phyloP scores from a whole-genome alignment of 768 basidiomycete genomes.

The Imleria badia region DNA sequence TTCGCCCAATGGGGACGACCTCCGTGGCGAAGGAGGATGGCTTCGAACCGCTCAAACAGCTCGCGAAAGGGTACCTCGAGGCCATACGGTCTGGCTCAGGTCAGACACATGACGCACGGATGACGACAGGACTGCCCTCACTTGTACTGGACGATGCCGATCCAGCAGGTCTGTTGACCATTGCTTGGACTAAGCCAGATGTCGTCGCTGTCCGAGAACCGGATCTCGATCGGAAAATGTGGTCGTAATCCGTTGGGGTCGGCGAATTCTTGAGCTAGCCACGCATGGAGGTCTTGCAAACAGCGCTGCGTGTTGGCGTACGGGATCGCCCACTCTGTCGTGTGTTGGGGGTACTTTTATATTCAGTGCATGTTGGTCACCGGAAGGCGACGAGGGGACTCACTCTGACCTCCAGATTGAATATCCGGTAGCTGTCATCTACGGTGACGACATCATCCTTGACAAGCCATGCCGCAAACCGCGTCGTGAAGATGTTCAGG shows the following conservation, averaged over 20 bases:
- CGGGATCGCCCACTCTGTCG: constrained; percentile 94
- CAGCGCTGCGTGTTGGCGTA: constrained; percentile 63
- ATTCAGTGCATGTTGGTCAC: constrained; percentile 2
- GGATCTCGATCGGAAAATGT: constrained; percentile 92
- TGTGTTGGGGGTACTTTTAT: constrained; percentile 76
- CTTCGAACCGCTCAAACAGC: constrained; percentile 75
- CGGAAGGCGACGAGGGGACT: constrained; percentile 31
- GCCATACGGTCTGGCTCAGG: constrained; percentile 70
- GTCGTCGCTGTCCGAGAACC: constrained; percentile 85
- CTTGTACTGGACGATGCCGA: constrained; percentile 98
- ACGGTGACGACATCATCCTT: constrained; percentile 55
- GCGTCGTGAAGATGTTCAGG: constrained; percentile 63
- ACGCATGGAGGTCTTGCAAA: constrained; percentile 66
- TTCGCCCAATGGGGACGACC: constrained; percentile 98
- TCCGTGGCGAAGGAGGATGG: constrained; percentile 61
- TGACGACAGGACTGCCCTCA: constrained; percentile 39
- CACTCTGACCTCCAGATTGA: constrained; percentile 93
- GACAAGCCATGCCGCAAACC: constrained; percentile 68
- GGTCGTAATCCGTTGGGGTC: constrained; percentile 76
- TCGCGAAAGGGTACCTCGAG: constrained; percentile 77
- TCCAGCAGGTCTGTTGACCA: constrained; percentile 81
- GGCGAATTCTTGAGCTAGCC: constrained; percentile 65
- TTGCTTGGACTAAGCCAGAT: constrained; percentile 93
- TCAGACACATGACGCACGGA: not conserved
- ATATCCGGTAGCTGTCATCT: constrained; percentile 79